These are phyloP conservation scores for Syzygium oleosum DNA, from an alignment of 345 rosid genomes.

Conservation along the genomic window DNA sequence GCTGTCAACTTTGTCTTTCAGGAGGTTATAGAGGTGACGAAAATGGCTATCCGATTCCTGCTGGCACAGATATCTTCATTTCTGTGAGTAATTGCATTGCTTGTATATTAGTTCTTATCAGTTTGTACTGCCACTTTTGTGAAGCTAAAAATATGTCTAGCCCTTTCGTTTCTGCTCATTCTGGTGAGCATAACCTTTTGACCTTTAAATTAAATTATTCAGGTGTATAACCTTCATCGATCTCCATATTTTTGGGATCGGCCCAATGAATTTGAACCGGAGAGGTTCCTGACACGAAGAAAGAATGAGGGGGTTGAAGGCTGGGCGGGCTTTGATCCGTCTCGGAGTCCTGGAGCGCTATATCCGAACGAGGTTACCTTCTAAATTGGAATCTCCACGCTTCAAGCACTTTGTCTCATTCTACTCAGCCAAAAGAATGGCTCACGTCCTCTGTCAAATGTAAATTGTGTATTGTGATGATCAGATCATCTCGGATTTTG, in stretches of 20 bases:
- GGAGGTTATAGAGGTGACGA: slow-evolving; percentile 80
- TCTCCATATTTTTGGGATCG: slow-evolving; percentile 88
- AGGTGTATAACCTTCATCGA: slow-evolving; percentile 90
- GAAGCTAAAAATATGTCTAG: not conserved
- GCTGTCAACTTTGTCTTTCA: slow-evolving; percentile 10
- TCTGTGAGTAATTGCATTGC: slow-evolving; percentile 45
- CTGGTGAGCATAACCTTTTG: not conserved
- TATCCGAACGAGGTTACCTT: slow-evolving; percentile 74
- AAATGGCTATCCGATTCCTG: slow-evolving; percentile 63
- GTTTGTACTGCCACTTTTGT: not conserved
- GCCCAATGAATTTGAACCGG: slow-evolving; percentile 73
- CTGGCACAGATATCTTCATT: slow-evolving; percentile 83
- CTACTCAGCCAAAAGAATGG: not conserved
- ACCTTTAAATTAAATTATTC: not conserved
- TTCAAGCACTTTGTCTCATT: not conserved
- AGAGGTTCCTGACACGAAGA: slow-evolving; percentile 52
- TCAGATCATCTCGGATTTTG: slow-evolving; percentile 78
- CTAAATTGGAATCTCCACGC: not conserved
- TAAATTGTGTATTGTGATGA: slow-evolving; percentile 1
- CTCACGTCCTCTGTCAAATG: not conserved
- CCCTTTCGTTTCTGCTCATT: not conserved
- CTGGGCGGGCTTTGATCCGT: slow-evolving; percentile 90
- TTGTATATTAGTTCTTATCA: not conserved
- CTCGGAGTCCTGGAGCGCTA: slow-evolving; percentile 84
- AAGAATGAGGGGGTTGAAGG: slow-evolving; percentile 61